Percentiles rank a stretch among this genome's conserved stretches.
Evolutionary conservation across 257 asterid species (phyloP).

Genomic region (Nicotiana obtusifolia): DNA sequence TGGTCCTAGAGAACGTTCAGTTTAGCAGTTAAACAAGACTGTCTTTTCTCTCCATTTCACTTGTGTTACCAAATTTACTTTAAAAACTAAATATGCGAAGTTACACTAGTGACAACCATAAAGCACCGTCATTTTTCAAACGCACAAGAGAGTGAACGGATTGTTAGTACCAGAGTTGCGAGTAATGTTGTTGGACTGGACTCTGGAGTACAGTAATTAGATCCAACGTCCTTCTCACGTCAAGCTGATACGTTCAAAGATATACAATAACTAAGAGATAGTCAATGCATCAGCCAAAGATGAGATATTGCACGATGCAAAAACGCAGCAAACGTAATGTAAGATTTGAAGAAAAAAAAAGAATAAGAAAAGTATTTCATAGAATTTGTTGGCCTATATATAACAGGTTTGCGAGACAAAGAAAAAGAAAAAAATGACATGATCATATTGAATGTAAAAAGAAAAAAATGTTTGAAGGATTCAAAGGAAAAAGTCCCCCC

Average conservation of each 20-base stretch:
- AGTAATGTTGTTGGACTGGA: too few species aligned
- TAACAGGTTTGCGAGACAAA: neutral
- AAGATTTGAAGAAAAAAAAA: neutral
- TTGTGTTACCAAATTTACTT: neutral
- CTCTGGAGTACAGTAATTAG: too few species aligned
- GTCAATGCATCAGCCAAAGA: neutral
- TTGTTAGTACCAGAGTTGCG: neutral
- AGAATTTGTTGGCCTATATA: neutral
- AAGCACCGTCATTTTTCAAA: too few species aligned
- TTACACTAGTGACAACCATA: too few species aligned
- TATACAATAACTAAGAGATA: neutral
- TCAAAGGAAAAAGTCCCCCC: neutral
- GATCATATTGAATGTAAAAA: neutral
- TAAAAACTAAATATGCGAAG: neutral
- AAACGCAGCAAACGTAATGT: neutral
- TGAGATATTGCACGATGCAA: neutral
- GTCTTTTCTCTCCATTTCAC: neutral
- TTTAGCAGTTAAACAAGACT: neutral
- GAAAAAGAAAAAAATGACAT: neutral
- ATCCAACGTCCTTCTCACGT: neutral
- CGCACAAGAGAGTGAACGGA: neutral
- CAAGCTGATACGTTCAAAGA: neutral
- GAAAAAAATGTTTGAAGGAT: neutral
- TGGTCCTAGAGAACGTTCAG: neutral
- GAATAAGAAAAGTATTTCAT: neutral